Conservation (phyloP, 345 rosid genomes). For the Eucalyptus cladocalyx region DNA sequence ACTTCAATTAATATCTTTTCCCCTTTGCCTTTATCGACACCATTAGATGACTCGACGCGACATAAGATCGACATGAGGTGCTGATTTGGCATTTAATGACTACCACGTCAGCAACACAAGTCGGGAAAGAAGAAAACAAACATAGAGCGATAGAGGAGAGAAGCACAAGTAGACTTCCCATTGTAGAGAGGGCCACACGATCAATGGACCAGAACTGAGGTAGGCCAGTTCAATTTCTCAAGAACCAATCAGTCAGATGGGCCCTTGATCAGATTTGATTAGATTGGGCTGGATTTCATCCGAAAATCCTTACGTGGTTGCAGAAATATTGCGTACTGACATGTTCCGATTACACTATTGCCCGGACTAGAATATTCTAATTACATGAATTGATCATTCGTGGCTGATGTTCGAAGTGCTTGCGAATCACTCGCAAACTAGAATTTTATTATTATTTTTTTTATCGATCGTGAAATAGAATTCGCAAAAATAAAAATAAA, state of each 20-base stretch:
- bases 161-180: neutral
- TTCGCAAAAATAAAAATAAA: neutral
- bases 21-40: neutral
- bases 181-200: neutral
- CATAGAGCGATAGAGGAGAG: neutral
- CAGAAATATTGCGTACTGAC: too few species aligned
- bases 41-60: neutral
- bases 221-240: neutral
- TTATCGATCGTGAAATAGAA: neutral
- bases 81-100: too few species aligned
- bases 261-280: neutral
- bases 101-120: neutral
- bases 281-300: neutral
- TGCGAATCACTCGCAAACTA: neutral
- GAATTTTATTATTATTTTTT: too few species aligned
- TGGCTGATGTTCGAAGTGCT: neutral
- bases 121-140: neutral
- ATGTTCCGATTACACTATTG: neutral
- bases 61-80: neutral
- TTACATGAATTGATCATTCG: neutral
- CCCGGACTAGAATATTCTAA: neutral
- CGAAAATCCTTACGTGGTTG: neutral
- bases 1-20: neutral
- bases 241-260: neutral
- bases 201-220: neutral